Evolutionary conservation across 352 stramenopile genomes (phyloP).

Genomic region (Phytophthora pluvialis): DNA sequence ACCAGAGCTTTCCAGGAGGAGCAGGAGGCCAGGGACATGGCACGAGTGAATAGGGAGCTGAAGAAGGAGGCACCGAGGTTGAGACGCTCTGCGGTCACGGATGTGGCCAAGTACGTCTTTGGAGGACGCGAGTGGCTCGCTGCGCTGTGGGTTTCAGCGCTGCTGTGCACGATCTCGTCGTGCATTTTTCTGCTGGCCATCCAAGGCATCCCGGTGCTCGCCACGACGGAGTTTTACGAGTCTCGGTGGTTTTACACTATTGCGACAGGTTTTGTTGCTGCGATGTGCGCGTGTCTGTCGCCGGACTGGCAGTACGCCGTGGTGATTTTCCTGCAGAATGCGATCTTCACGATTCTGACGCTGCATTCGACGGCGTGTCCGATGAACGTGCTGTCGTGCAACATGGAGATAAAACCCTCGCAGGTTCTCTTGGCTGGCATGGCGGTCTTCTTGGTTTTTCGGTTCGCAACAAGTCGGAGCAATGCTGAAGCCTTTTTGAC

Average conservation of each 20-base stretch:
- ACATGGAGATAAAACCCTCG: constrained; percentile 36
- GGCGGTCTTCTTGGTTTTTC: constrained; percentile 52
- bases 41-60: constrained; percentile 37
- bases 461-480: constrained; percentile 40
- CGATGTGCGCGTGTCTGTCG: constrained; percentile 53
- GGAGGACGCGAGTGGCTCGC: constrained; percentile 54
- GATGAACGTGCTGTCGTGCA: constrained; percentile 62
- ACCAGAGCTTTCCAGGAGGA: constrained; percentile 34
- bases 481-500: constrained; percentile 46
- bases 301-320: constrained; percentile 58
- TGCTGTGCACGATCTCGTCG: constrained; percentile 41
- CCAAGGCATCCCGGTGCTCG: constrained; percentile 41
- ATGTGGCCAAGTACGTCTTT: constrained; percentile 30
- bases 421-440: constrained; percentile 48
- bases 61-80: constrained; percentile 32
- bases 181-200: constrained; percentile 40
- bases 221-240: constrained; percentile 57
- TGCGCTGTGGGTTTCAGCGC: constrained; percentile 38
- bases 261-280: constrained; percentile 43
- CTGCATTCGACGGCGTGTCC: constrained; percentile 67
- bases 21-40: constrained; percentile 35
- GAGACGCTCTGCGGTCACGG: constrained; percentile 35
- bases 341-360: constrained; percentile 58
- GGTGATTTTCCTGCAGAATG: constrained; percentile 51
- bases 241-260: constrained; percentile 55